Evolutionary conservation across 345 rosid species (phyloP).

Genomic region (Pistacia integerrima): DNA sequence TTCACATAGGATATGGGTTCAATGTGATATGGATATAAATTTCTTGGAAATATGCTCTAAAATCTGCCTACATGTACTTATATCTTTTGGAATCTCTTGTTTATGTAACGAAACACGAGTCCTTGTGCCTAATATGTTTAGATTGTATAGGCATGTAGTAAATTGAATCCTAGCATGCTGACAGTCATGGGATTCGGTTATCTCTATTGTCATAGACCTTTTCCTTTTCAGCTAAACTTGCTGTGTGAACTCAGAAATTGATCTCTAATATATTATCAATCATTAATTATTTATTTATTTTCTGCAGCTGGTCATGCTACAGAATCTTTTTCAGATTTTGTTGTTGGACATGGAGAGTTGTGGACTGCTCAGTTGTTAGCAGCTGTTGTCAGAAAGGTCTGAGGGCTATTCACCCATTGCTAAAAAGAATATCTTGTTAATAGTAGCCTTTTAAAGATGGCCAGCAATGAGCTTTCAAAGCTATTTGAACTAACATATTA

Average conservation of each 20-base stretch:
- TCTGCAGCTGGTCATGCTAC: constrained; percentile 93
- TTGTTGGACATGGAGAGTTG: constrained; percentile 94
- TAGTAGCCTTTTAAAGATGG: constrained; percentile 3
- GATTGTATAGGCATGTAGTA: no score
- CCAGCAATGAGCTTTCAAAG: background rate
- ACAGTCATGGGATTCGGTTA: background rate
- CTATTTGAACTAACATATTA: background rate
- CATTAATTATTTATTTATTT: background rate
- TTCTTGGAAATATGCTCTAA: no score
- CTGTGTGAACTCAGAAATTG: background rate
- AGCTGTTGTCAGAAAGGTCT: constrained; percentile 78
- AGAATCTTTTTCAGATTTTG: constrained; percentile 94
- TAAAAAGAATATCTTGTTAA: background rate
- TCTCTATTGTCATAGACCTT: background rate
- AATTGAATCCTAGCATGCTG: no score
- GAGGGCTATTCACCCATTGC: constrained; percentile 10
- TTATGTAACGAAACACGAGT: no score
- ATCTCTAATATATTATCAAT: background rate
- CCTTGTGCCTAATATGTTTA: no score
- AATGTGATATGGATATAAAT: no score
- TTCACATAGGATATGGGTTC: no score
- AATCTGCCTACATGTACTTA: no score
- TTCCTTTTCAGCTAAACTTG: background rate
- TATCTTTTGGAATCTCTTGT: no score
- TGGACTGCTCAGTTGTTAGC: constrained; percentile 98